Evolutionary conservation across 1,139 yeast genomes (phyloP), one percentile per base, ranked within the genome.

Genomic region (Sugiyamaella paludigena): DNA sequence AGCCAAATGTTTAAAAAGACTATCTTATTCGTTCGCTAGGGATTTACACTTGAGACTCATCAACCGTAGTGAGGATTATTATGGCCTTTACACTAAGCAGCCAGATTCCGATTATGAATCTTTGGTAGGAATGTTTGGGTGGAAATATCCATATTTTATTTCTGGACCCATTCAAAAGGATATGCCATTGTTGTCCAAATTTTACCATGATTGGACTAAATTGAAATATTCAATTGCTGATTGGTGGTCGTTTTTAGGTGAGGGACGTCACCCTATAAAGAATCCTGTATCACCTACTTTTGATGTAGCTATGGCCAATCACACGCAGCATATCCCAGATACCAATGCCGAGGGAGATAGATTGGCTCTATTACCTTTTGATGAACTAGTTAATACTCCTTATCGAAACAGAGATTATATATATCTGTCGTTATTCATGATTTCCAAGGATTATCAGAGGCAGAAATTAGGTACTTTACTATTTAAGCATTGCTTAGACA

Each of bases 361-460:
- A 35, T 43, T 54, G 28, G 48, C 56, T 8, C 29, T n/a, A 10
- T 38, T 43, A 28, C 29, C 52, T n/a, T 43, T 34, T 28, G 50
- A 54, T 7, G 48, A 57, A 33, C 47, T 54, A 3, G 36, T 13
- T 5, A 40, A 12, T 2, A 49, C 47, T 7, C 36, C 46, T 29
- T 57, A 57, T 40, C 48, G 53, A 7, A 40, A 48, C 11, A 41
- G 45, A 27, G 54, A 52, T 27, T 42, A 48, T 45, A 40, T 43
- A 24, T 49, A 52, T 35, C 43, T 56, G 19, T 37, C 50, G 10
- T 48, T 31, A 13, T 48, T 56, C 36, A 47, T 43, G 11, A 45
- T 55, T n/a, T 34, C 48, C 24, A 56, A 54, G 4, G 44, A 43
- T 7, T 45, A 47, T 38, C 58, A 56, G 30, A 34, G 51, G 12